phyloP scores from a whole-genome alignment of 306 rosid species.

The Hylodesmum podocarpum region DNA sequence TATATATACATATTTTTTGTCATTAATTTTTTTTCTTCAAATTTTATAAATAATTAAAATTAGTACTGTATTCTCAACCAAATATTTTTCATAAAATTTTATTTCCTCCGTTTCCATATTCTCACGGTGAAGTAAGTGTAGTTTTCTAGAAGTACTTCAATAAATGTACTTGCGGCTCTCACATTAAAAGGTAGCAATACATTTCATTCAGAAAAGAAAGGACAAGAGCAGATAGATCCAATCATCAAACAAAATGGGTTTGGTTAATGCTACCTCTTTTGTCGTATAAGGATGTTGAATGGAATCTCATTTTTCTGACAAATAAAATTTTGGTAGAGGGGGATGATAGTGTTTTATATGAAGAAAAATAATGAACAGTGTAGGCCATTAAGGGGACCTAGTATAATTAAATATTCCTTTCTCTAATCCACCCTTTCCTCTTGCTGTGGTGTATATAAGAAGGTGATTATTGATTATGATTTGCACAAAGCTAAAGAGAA shows the following conservation, averaged over 20 bases:
- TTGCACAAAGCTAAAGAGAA: conserved; percentile 41
- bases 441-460: conserved; percentile 55
- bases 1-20: too few species aligned
- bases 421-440: conserved; percentile 39
- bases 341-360: conserved; percentile 40
- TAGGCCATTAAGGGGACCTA: conserved; percentile 81
- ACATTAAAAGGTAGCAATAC: conserved; percentile 10
- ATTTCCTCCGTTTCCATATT: conserved; percentile 18
- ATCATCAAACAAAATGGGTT: conserved; percentile 54
- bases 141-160: neutral
- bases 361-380: conserved; percentile 50
- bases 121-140: conserved; percentile 11
- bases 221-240: conserved; percentile 44
- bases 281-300: conserved; percentile 46
- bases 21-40: too few species aligned
- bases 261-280: conserved; percentile 52
- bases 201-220: conserved; percentile 37
- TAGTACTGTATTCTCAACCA: too few species aligned
- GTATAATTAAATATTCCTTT: conserved; percentile 48
- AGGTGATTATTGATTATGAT: conserved; percentile 39
- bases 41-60: too few species aligned
- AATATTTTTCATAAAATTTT: neutral
- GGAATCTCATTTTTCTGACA: conserved; percentile 53
- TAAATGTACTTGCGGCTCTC: conserved; percentile 28
- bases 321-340: conserved; percentile 37